Conservation (phyloP, 768 basidiomycete genomes). For the Rubroboletus pulcherrimus region DNA sequence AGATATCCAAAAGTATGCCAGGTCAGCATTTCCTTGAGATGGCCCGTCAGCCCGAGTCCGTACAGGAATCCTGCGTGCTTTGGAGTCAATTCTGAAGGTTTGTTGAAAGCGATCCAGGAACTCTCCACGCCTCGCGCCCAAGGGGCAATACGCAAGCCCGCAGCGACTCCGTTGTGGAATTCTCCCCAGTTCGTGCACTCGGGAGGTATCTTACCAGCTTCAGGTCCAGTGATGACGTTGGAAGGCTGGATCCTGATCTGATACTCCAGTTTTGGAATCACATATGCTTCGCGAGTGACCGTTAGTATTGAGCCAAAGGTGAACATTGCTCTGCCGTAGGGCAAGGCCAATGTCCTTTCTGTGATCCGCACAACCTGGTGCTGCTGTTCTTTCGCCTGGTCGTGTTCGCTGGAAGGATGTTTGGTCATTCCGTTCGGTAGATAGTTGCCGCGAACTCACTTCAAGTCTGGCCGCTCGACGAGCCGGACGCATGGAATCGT, state of each 20-base stretch:
- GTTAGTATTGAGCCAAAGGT: conserved; percentile 80
- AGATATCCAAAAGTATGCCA: conserved; percentile 97
- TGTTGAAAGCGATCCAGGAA: conserved; percentile 96
- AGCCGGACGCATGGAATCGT: conserved; percentile 60
- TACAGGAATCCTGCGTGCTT: conserved; percentile 97
- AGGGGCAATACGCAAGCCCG: conserved; percentile 79
- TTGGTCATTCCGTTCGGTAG: not conserved
- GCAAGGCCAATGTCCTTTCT: conserved; percentile 84
- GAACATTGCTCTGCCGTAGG: conserved; percentile 89
- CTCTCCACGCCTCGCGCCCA: conserved; percentile 77
- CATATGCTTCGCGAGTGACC: conserved; percentile 73
- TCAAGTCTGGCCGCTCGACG: conserved; percentile 66
- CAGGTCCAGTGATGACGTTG: conserved; percentile 60
- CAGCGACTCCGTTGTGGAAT: conserved; percentile 96
- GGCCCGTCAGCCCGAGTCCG: conserved; percentile 89
- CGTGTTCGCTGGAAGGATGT: conserved; percentile 63
- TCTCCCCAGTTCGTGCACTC: conserved; percentile 91
- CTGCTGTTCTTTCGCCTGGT: conserved; percentile 84
- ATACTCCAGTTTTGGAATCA: conserved; percentile 77
- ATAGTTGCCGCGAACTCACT: conserved; percentile 40
- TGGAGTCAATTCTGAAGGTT: conserved; percentile 83
- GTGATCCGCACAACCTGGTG: conserved; percentile 75
- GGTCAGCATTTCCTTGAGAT: conserved; percentile 82
- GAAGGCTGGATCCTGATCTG: conserved; percentile 70
- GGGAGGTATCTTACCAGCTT: conserved; percentile 63